phyloP scores from a whole-genome alignment of 2,329 filamentous ascomycete genomes.

The Magnaporthiopsis incrustans region DNA sequence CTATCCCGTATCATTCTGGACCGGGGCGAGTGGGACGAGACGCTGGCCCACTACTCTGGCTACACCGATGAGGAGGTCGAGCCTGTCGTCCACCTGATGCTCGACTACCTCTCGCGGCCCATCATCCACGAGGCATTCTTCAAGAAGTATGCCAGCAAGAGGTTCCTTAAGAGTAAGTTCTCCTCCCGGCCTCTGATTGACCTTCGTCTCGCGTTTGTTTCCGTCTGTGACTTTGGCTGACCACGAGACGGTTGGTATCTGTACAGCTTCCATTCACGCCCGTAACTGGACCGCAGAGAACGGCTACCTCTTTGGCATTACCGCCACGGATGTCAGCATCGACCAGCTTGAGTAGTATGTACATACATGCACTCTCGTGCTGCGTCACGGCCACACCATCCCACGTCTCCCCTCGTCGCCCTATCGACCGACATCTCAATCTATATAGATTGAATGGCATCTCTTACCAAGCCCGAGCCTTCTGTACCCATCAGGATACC shows the following conservation, averaged over 20 bases:
- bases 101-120: slow-evolving; percentile 88
- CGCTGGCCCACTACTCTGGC: slow-evolving; percentile 81
- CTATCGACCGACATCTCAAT: background rate
- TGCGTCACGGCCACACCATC: background rate
- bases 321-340: slow-evolving; percentile 38
- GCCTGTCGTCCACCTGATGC: slow-evolving; percentile 87
- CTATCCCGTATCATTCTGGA: slow-evolving; percentile 83
- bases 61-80: slow-evolving; percentile 90
- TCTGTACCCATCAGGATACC: background rate
- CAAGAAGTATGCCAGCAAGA: slow-evolving; percentile 99
- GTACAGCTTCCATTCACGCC: slow-evolving; percentile 78
- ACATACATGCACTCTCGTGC: background rate
- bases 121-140: slow-evolving; percentile 96
- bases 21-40: slow-evolving; percentile 85
- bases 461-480: background rate
- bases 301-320: slow-evolving; percentile 46
- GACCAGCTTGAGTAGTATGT: slow-evolving; percentile 31
- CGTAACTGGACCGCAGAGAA: slow-evolving; percentile 91
- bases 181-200: no score
- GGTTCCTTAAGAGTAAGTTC: slow-evolving; percentile 87
- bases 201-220: slow-evolving; percentile 17
- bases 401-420: no score
- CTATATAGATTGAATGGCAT: slow-evolving; percentile 1
- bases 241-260: background rate
- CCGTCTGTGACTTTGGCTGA: background rate